Conservation (phyloP, 2,329 filamentous ascomycete species). For the Cercospora beticola region DNA sequence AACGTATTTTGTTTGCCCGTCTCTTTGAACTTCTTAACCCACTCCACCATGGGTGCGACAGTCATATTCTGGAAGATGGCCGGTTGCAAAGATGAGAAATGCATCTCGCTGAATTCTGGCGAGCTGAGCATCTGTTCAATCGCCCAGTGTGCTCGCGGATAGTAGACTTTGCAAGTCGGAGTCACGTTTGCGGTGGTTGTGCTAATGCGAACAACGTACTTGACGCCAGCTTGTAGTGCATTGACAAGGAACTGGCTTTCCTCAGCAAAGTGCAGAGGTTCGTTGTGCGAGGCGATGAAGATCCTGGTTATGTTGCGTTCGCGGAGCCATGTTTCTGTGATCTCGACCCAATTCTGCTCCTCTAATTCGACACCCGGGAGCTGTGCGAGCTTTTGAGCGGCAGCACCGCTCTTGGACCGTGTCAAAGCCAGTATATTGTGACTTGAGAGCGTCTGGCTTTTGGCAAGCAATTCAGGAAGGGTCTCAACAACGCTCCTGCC, state of each 20-base stretch:
- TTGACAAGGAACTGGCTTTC: conserved; percentile 42
- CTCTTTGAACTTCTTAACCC: background rate
- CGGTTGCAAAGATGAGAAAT: conserved; percentile 45
- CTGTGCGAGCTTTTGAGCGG: conserved; percentile 33
- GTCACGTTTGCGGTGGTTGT: conserved; percentile 42
- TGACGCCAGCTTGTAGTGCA: conserved; percentile 40
- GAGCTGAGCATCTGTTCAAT: conserved; percentile 41
- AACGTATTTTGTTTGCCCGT: background rate
- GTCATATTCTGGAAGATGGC: conserved; percentile 35
- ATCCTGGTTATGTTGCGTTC: conserved; percentile 39
- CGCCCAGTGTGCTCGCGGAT: conserved; percentile 44
- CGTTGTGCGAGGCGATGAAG: conserved; percentile 45
- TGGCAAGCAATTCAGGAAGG: background rate
- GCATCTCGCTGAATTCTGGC: conserved; percentile 39
- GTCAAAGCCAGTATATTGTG: conserved; percentile 39
- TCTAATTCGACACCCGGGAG: conserved; percentile 41
- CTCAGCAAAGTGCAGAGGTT: conserved; percentile 43
- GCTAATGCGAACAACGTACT: conserved; percentile 48
- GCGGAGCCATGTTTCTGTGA: conserved; percentile 45
- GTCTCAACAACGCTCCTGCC: conserved; percentile 3
- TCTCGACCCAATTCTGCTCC: conserved; percentile 42
- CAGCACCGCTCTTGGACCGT: conserved; percentile 29
- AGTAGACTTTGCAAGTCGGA: conserved; percentile 41
- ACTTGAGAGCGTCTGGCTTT: conserved; percentile 1
- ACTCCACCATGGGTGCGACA: background rate